Evolutionary conservation across 2,329 filamentous ascomycete species (phyloP), one percentile per base, ranked within the genome.

Genomic region (Colletotrichum godetiae): DNA sequence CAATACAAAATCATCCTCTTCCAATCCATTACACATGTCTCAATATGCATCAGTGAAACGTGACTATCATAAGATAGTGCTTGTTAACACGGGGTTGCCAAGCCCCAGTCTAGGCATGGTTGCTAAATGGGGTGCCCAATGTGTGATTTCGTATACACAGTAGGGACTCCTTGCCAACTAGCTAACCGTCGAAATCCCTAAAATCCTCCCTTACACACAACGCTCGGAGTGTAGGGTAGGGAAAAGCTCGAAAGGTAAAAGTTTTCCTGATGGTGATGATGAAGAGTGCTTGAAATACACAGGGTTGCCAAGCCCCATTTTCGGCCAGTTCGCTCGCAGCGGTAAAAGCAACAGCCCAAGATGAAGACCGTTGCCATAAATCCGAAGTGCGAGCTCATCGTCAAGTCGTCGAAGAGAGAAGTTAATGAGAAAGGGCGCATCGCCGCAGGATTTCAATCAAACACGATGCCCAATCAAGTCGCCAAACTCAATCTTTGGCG

Each of bases 1-100:
- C 67, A 73, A 73, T 73, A 66, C 61, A 61, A 56, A 56, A 22
- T 22, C 29, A 27, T 62, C 71, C 71, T 71, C 58, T 57, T 70
- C 60, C 70, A 57, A 19, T 60, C 35, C 1, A 42, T 29, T 0
- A 52, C 0, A 11, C 4, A 19, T 19, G 52, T 64, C 62, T 37
- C 29, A 67, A 8, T n/a, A 4, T n/a, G 29, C 7, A 35, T 31
- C 42, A 12, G n/a, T 53, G 27, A 49, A 33, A 2, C 11, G 22
- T 59, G 27, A 10, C 13, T 1, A 35, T 24, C 19, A 10, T 7
- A 27, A 22, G 11, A 58, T 12, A 24, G 46, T 59, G 27, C 24
- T 22, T 57, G 15, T 19, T 24, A 42, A 62, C 35, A 35, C 12
- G 3, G 12, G 35, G 13, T 37, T n/a, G 53, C 37, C 55, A 52